These are phyloP conservation scores for Protomyces pachydermus DNA, from an alignment of 1,139 yeast species.

Conservation along the genomic window DNA sequence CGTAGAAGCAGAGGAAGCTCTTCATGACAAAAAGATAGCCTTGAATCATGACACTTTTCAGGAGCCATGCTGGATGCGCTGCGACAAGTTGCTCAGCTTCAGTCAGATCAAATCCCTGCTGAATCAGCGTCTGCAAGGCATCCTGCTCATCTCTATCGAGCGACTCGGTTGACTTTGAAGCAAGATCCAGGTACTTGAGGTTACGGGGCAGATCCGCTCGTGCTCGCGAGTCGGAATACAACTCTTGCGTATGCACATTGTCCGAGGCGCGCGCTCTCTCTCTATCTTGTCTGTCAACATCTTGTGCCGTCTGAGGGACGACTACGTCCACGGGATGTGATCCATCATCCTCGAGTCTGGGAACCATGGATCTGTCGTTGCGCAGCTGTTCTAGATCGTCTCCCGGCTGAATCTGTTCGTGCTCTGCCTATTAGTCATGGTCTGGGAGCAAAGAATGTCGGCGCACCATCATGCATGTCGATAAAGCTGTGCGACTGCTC, in stretches of 20 bases:
- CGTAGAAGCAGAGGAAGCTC: slow-evolving; percentile 64
- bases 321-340: not conserved
- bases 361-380: not conserved
- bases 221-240: not conserved
- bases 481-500: slow-evolving; percentile 3
- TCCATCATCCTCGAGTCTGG: not conserved
- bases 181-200: not conserved
- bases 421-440: not conserved
- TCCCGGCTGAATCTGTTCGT: not conserved
- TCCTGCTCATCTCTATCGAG: not conserved
- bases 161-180: not conserved
- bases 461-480: not conserved
- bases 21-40: slow-evolving; percentile 76
- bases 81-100: not conserved
- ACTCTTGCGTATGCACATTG: not conserved
- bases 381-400: not conserved
- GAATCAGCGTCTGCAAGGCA: not conserved
- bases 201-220: not conserved
- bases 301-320: not conserved
- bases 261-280: not conserved
- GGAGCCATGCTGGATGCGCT: slow-evolving; percentile 65
- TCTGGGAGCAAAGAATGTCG: not conserved
- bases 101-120: not conserved
- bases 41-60: slow-evolving; percentile 75
- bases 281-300: not conserved